A percentile compares a stretch with the other conserved stretches of the same genome.
These are phyloP conservation scores for Fusarium haematococcum DNA, from an alignment of 2,329 filamentous ascomycete genomes.

Conservation along the genomic window DNA sequence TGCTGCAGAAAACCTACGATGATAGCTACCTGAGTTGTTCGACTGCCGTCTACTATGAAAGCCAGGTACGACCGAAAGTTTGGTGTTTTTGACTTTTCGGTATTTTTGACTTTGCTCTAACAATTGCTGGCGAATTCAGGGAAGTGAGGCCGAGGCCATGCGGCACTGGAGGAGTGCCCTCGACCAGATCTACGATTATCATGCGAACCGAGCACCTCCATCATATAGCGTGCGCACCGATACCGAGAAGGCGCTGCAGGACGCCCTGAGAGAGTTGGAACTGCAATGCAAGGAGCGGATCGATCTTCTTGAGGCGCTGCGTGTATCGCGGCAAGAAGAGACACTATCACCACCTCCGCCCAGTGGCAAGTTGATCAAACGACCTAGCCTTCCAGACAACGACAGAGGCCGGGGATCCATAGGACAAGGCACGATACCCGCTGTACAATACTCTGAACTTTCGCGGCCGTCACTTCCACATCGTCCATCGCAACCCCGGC, in stretches of 20 bases:
- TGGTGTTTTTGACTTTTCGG: neutral
- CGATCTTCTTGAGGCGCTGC: slow-evolving; percentile 85
- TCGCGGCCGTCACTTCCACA: slow-evolving; percentile 73
- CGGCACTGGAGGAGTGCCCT: slow-evolving; percentile 91
- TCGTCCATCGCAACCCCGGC: slow-evolving; percentile 67
- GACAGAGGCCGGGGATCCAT: slow-evolving; percentile 70
- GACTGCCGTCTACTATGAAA: slow-evolving; percentile 95
- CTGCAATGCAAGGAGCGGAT: slow-evolving; percentile 94
- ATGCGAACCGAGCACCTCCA: slow-evolving; percentile 78
- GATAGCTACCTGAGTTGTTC: slow-evolving; percentile 95
- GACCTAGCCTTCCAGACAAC: slow-evolving; percentile 33
- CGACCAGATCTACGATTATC: slow-evolving; percentile 88
- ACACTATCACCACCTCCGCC: slow-evolving; percentile 22
- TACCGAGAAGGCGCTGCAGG: slow-evolving; percentile 84
- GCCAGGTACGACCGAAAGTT: slow-evolving; percentile 71
- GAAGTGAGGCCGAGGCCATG: slow-evolving; percentile 90
- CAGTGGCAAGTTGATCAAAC: slow-evolving; percentile 38
- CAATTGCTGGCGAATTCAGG: slow-evolving; percentile 62
- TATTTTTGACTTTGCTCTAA: slow-evolving; percentile 15
- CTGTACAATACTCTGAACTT: slow-evolving; percentile 83
- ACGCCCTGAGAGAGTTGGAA: slow-evolving; percentile 86
- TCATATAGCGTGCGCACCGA: slow-evolving; percentile 79
- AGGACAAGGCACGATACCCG: slow-evolving; percentile 84
- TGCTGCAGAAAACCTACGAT: slow-evolving; percentile 97
- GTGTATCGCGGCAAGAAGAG: slow-evolving; percentile 67